These are phyloP conservation scores for Penicillium rolfsii DNA, from an alignment of 2,329 filamentous ascomycete genomes.

Conservation along the genomic window DNA sequence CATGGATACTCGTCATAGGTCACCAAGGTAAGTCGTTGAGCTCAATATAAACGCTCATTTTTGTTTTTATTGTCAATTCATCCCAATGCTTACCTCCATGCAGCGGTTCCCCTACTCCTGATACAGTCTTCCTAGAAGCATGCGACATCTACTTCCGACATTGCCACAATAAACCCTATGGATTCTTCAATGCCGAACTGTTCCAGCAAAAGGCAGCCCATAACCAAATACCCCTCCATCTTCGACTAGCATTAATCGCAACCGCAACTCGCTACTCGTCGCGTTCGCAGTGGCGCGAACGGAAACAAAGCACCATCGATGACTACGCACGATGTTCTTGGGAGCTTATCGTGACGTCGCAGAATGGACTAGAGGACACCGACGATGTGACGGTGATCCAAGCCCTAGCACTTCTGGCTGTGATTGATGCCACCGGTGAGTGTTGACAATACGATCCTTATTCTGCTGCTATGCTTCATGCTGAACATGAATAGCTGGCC, in stretches of 20 bases:
- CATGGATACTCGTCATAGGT: not conserved
- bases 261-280: conserved; percentile 38
- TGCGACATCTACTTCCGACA: conserved; percentile 29
- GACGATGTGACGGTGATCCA: conserved; percentile 27
- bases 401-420: conserved; percentile 36
- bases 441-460: not conserved
- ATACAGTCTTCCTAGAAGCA: conserved; percentile 26
- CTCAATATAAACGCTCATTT: too few species aligned
- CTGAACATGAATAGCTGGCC: conserved; percentile 29
- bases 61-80: not conserved
- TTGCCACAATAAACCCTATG: conserved; percentile 29
- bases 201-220: conserved; percentile 20
- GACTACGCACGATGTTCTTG: conserved; percentile 28
- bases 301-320: conserved; percentile 31
- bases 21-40: not conserved
- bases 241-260: conserved; percentile 22
- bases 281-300: conserved; percentile 30
- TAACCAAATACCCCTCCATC: conserved; percentile 20
- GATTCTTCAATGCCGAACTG: conserved; percentile 23
- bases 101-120: conserved; percentile 12
- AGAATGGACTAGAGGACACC: conserved; percentile 17
- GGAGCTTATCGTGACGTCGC: conserved; percentile 25
- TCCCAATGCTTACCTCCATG: not conserved
- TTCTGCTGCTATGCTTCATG: not conserved
- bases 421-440: conserved; percentile 37